phyloP scores from a whole-genome alignment of 495 filamentous ascomycete genomes.

The Lophium mytilinum region DNA sequence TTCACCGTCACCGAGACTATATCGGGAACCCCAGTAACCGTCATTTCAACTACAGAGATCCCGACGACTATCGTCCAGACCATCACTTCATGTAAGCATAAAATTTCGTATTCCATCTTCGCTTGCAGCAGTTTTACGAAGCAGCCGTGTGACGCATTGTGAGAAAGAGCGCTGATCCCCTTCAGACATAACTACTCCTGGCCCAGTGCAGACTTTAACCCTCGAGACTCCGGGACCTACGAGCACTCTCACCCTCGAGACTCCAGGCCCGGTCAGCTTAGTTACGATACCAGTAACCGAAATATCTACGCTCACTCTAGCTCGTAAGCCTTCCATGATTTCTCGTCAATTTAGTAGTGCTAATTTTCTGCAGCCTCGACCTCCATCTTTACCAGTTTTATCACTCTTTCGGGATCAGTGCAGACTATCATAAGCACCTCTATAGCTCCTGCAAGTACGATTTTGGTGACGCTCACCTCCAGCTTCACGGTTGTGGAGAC shows the following conservation, averaged over 20 bases:
- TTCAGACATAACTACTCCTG: background rate
- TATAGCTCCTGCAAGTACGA: no score
- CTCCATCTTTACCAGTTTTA: no score
- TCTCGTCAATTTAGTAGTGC: background rate
- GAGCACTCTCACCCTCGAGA: slow-evolving; percentile 3
- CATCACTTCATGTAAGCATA: background rate
- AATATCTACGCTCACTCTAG: background rate
- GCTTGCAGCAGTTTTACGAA: no score
- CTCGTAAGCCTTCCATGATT: background rate
- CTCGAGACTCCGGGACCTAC: slow-evolving; percentile 7
- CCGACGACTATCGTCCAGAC: background rate
- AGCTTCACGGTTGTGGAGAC: no score
- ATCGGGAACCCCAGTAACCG: background rate
- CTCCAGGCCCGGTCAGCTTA: background rate
- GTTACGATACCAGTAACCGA: slow-evolving; percentile 3
- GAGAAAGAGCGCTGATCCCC: no score
- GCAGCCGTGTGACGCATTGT: no score
- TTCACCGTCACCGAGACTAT: background rate
- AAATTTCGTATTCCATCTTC: no score
- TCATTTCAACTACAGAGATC: background rate
- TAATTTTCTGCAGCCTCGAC: no score
- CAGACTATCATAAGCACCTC: no score
- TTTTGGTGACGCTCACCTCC: no score
- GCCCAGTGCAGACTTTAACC: background rate
- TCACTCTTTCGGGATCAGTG: no score